Evolutionary conservation across 441 rosid species (phyloP), one percentile per base, ranked within the genome.

Genomic region (Manihot esculenta): DNA sequence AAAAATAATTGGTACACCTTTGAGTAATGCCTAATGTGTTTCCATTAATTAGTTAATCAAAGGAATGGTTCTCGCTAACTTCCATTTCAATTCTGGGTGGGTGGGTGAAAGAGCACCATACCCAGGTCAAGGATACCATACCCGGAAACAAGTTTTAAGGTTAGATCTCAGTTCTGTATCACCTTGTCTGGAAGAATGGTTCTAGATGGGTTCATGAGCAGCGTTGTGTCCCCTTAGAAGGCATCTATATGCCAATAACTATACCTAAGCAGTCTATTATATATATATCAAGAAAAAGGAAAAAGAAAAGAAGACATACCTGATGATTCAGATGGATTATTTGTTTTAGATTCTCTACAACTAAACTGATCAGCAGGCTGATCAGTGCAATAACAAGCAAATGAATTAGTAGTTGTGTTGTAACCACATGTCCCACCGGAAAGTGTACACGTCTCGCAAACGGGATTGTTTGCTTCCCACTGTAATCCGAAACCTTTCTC

Each of bases 381-480:
- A 14, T 84, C 77, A 3, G 27, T 1, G 69, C 74, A 77, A 59
- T 78, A 83, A 61, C 96, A 89, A 44, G 10, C 5, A 58, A 85
- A 84, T 13, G 4, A 15, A 50, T 10, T 1, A 1, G 76, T 45
- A 11, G 0, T n/a, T 7, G 21, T 2, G 41, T 71, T 67, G 55
- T 24, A 58, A n/a, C 96, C 89, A 51, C 89, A 85, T 56, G 20
- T 54, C 35, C 92, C 91, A 0, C 47, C 64, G 0, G 80, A 75
- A 0, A 0, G 0, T 7, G 41, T 0, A 65, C 90, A 89, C 3
- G 0, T 0, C 0, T 11, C 11, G 57, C 90, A 82, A 9, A 10
- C n/a, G 8, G 14, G 1, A 48, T 70, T 17, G 2, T 77, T 60
- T 38, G 57, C 72, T 50, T 12, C 27, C 83, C 82, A 69, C 54